Evolutionary conservation across 2,329 filamentous ascomycete genomes (phyloP).

Genomic region (Amylocarpus encephaloides): DNA sequence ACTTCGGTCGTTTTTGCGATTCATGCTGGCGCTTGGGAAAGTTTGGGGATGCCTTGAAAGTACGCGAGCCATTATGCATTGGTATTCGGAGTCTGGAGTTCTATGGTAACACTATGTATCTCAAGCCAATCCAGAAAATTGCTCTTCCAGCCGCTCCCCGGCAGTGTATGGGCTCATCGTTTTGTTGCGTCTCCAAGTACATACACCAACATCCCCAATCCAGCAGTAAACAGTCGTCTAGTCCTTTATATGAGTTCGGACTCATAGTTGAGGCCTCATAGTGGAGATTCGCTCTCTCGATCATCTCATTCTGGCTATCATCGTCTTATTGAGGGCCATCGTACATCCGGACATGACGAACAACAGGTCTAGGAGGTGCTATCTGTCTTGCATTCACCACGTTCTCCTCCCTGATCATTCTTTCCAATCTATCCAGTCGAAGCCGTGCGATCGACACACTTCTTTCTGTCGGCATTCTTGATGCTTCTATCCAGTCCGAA

Average conservation of each 20-base stretch:
- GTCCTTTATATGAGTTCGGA: no score
- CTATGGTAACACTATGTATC: not conserved
- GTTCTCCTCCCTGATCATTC: constrained; percentile 5
- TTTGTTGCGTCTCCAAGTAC: no score
- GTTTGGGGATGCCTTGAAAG: not conserved
- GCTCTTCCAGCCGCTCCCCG: not conserved
- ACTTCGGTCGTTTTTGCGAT: not conserved
- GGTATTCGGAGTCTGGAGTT: constrained; percentile 6
- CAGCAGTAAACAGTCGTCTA: no score
- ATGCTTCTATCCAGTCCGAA: not conserved
- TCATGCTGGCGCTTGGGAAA: not conserved
- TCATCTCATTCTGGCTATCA: not conserved
- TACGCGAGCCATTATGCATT: not conserved
- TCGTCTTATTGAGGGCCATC: not conserved
- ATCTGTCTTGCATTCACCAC: not conserved
- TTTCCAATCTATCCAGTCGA: constrained; percentile 4
- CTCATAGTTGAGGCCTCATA: no score
- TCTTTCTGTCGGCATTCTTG: not conserved
- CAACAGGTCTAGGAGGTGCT: not conserved
- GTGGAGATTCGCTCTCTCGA: no score
- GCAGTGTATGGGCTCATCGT: not conserved
- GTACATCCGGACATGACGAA: not conserved
- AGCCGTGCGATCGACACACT: not conserved
- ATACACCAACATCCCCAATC: no score
- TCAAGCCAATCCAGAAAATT: not conserved